Evolutionary conservation across 805 yeast genomes (phyloP), one percentile per base, ranked within the genome.

Genomic region (Spathaspora sp.): DNA sequence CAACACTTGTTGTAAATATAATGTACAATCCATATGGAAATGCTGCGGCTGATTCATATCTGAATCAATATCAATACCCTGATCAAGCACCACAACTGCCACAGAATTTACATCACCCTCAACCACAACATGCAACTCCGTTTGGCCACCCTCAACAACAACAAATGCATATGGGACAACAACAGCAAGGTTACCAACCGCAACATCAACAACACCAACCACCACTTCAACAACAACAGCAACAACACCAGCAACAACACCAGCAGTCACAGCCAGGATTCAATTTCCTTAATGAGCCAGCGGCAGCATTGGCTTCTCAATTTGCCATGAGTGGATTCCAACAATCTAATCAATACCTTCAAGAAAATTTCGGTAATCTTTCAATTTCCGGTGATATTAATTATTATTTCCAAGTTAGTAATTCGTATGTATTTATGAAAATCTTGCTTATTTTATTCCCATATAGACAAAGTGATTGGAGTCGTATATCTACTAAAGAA

Each of bases 381-480:
- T 73, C 78, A 2, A 72, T 73, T 20, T 75, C 78, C 2, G 69
- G 74, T 35, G 85, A 87, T 50, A 70, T 94, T 59, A 85, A 90
- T 57, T 88, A 85, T 70, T 92, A 92, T 69, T 96, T 94, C 76
- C 89, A 89, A 68, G 97, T 94, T 17, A 86, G 96, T 46, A 96
- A 93, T 66, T 74, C 83, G 5, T 96, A 93, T 62, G 99, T 94
- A 12, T 64, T 87, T 54, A 76, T 76, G 35, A 94, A 94, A 65
- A 67, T 94, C 23, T 65, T 77, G 28, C 76, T 92, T 55, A 85
- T 96, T 20, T 63, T 94, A 31, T 85, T 91, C 66, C 99, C 99
- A 0, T 94, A 88, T 77, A 75, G 82, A 53, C 90, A 89, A 64
- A 82, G 81, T 61, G 87, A 86, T 49, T 91, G 98, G 97, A 82